These are phyloP conservation scores for Yamadazyma akitaensis DNA, from an alignment of 805 yeast species.

Conservation along the genomic window DNA sequence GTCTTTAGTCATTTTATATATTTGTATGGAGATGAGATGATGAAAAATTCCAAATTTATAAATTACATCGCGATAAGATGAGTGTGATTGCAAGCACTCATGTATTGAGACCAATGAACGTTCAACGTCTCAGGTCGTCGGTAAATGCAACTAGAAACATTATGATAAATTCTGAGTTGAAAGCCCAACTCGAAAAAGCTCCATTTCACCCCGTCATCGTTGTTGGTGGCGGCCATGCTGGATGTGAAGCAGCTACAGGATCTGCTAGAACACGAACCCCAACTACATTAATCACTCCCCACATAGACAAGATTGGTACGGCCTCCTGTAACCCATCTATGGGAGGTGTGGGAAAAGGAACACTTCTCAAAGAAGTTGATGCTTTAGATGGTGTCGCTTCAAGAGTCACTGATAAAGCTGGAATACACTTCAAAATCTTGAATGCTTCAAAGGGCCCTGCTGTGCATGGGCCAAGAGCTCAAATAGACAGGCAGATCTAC, in stretches of 20 bases:
- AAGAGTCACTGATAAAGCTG: conserved; percentile 84
- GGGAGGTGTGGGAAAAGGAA: conserved; percentile 99
- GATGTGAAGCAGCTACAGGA: conserved; percentile 95
- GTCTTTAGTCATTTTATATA: conserved; percentile 3
- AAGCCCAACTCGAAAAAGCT: conserved; percentile 23
- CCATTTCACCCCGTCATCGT: conserved; percentile 67
- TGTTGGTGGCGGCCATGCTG: conserved; percentile 98
- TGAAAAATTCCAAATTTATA: conserved; percentile 1
- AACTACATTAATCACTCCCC: conserved; percentile 77
- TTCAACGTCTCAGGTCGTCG: not conserved
- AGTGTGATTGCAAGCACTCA: not conserved
- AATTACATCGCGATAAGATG: not conserved
- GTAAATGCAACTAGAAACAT: conserved; percentile 14
- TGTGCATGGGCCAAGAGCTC: conserved; percentile 98
- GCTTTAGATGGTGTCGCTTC: conserved; percentile 94
- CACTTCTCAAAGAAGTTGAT: conserved; percentile 86
- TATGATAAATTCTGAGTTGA: conserved; percentile 35
- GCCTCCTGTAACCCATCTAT: conserved; percentile 96
- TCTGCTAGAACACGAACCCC: conserved; percentile 78
- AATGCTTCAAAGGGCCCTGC: conserved; percentile 92
- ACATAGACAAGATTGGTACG: conserved; percentile 72
- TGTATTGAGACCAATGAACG: not conserved
- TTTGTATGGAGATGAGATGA: conserved; percentile 5
- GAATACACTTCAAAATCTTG: conserved; percentile 83
- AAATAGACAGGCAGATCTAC: conserved; percentile 84